Base-by-base conservation (phyloP, 345 rosid genomes). In the Rubroshorea leprosula region DNA sequence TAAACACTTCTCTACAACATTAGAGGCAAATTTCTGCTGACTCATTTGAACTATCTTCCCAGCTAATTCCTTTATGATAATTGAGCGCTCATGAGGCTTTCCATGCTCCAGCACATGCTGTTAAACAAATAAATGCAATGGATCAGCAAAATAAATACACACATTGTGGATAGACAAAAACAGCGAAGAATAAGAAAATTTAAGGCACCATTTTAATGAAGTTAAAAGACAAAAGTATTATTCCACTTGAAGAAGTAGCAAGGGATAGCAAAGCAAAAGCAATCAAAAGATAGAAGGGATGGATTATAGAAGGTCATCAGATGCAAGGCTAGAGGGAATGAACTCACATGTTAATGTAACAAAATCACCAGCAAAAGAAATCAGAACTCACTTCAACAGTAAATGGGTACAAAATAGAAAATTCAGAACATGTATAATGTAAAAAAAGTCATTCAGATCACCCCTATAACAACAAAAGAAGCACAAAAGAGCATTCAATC, bases 61-160 rank as follows among this genome's bases (percentile, higher is more conserved):
- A 9, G 88, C 81, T 65, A 82, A 69, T 57, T 79, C 84, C 63
- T 77, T 72, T 18, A 79, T 78, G 24, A 79, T 76, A 11, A 78
- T 55, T 19, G 86, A 69, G 0, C 87, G 81, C 55, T 86, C 95
- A 35, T 80, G 77, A 23, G 90, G 78, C 50, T 80, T 79, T 57
- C 86, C 90, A 52, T 78, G 84, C 87, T 81, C 83, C 61, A 83
- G 76, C 0, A 82, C 81, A 67, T 81, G 90, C 90, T 83, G 79
- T 71, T 5, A 60, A 47, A 26, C n/a, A n/a, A n/a, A n/a, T n/a
- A 24, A 18, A 57, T 11, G 27, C 50, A 47, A 70, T 46, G 22
- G 13, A 26, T 44, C 39, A 65, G 48, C 46, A 20, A 6, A 58
- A 16, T 45, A 5, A 10, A 20, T 27, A 19, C 20, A 22, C 17